Percentiles rank a stretch among this genome's conserved stretches.
phyloP scores from a whole-genome alignment of 345 rosid genomes.

The Dipteronia sinensis region DNA sequence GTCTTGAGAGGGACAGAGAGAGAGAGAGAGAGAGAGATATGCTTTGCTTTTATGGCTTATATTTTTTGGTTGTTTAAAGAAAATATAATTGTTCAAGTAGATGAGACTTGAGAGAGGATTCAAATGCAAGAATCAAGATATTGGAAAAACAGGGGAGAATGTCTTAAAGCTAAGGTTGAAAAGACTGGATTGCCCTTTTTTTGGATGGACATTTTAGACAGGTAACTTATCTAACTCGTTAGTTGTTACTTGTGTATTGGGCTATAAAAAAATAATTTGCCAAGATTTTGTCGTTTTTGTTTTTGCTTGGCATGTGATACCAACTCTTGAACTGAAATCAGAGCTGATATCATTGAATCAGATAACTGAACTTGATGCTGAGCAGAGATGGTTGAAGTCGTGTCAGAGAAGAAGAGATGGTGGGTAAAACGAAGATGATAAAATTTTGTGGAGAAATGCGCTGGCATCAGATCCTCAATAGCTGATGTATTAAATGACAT shows the following conservation, averaged over 20 bases:
- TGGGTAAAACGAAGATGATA: too few species aligned
- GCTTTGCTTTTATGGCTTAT: constrained; percentile 10
- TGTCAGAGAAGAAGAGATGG: too few species aligned
- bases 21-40: constrained; percentile 10
- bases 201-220: not conserved
- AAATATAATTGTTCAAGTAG: not conserved
- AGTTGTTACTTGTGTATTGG: not conserved
- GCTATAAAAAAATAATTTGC: not conserved
- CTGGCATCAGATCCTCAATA: too few species aligned
- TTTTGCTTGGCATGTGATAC: not conserved
- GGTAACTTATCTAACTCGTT: too few species aligned
- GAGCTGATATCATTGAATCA: not conserved
- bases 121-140: not conserved
- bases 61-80: not conserved
- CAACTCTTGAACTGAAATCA: not conserved
- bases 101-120: not conserved
- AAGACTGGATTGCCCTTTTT: not conserved
- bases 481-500: too few species aligned
- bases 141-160: not conserved
- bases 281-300: not conserved
- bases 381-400: too few species aligned
- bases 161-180: not conserved
- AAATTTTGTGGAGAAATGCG: too few species aligned
- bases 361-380: not conserved
- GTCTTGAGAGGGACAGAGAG: not conserved